Conservation (phyloP, 495 filamentous ascomycete genomes). For the Penicilliopsis zonata region DNA sequence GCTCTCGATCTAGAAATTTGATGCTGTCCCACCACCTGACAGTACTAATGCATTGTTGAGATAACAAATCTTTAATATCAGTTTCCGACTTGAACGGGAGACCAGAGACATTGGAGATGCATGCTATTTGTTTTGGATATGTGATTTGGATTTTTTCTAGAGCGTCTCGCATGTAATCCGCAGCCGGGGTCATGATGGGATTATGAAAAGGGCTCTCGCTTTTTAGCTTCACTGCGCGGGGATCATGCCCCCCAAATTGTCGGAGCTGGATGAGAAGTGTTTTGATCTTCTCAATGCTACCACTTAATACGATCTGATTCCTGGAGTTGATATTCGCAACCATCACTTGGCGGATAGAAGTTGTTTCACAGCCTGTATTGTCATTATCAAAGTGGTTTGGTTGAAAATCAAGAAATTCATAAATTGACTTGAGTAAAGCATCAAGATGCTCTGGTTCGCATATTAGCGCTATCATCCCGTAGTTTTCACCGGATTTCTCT, state of each 20-base stretch:
- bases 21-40: constrained; percentile 92
- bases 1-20: constrained; percentile 75
- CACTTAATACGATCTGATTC: constrained; percentile 91
- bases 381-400: constrained; percentile 53
- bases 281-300: constrained; percentile 74
- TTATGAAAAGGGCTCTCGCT: constrained; percentile 90
- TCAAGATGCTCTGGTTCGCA: constrained; percentile 66
- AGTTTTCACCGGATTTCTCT: constrained; percentile 51
- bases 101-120: constrained; percentile 77
- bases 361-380: constrained; percentile 46
- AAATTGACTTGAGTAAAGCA: constrained; percentile 55
- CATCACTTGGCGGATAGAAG: constrained; percentile 72
- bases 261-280: constrained; percentile 78
- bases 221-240: constrained; percentile 74
- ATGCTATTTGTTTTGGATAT: constrained; percentile 64
- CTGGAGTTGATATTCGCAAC: constrained; percentile 94
- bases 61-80: constrained; percentile 63
- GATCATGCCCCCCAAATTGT: constrained; percentile 89
- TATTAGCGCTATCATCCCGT: constrained; percentile 90
- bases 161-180: constrained; percentile 53
- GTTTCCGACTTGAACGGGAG: constrained; percentile 60
- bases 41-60: constrained; percentile 73
- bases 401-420: constrained; percentile 64
- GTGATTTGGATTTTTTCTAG: constrained; percentile 48
- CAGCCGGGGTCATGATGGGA: constrained; percentile 80